A percentile compares a stretch with the other conserved stretches of the same genome.
Conservation (phyloP, 106 monocot species). For the Allium sativum region DNA sequence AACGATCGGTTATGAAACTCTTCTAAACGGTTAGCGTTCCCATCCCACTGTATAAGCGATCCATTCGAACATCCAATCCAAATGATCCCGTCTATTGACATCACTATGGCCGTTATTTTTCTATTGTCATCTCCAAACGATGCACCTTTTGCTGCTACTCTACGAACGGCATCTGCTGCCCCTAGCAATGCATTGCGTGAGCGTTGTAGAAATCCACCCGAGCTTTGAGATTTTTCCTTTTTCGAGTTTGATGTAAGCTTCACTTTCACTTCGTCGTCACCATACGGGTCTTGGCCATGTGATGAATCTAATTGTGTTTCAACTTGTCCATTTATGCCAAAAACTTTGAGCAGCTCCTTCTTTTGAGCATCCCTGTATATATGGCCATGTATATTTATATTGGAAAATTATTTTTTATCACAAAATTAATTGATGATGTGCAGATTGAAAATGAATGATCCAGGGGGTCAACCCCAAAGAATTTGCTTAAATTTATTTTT, state of each 20-base stretch:
- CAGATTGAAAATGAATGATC: too few species aligned
- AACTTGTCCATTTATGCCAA: slow-evolving; percentile 13
- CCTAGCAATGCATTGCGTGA: slow-evolving; percentile 15
- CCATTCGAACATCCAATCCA: slow-evolving; percentile 16
- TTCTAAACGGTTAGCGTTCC: slow-evolving; percentile 8
- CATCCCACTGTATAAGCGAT: slow-evolving; percentile 17
- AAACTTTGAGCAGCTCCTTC: slow-evolving; percentile 12
- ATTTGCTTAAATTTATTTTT: too few species aligned
- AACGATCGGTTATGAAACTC: slow-evolving; percentile 8
- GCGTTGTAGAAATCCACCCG: slow-evolving; percentile 9
- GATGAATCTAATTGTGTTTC: slow-evolving; percentile 6
- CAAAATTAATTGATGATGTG: too few species aligned
- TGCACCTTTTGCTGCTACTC: slow-evolving; percentile 17
- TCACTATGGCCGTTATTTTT: slow-evolving; percentile 2
- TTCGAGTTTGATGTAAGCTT: slow-evolving; percentile 4
- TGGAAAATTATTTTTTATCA: too few species aligned
- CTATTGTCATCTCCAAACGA: slow-evolving; percentile 8
- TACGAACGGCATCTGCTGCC: slow-evolving; percentile 15
- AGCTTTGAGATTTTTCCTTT: slow-evolving; percentile 14
- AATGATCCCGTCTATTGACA: slow-evolving; percentile 9
- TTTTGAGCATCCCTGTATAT: slow-evolving; percentile 6
- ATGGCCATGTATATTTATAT: too few species aligned
- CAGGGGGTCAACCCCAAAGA: too few species aligned
- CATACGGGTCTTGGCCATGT: not conserved
- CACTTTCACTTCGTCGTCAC: slow-evolving; percentile 9